These are phyloP conservation scores for Capronia coronata DNA, from an alignment of 2,329 filamentous ascomycete species.

Conservation along the genomic window DNA sequence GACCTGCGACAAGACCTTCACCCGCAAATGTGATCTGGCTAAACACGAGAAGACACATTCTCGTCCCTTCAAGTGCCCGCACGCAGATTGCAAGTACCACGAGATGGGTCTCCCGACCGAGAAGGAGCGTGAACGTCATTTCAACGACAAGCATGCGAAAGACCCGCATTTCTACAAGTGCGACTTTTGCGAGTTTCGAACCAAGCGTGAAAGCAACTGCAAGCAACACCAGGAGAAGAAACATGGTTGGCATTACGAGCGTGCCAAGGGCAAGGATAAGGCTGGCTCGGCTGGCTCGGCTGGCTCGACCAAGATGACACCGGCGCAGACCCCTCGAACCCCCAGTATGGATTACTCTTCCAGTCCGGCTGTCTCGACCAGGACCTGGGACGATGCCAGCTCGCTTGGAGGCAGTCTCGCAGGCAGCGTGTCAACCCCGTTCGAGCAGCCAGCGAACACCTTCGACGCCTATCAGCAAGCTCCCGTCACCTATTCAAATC, in stretches of 20 bases:
- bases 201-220: slow-evolving; percentile 92
- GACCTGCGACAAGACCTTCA: slow-evolving; percentile 85
- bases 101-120: slow-evolving; percentile 91
- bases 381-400: slow-evolving; percentile 28
- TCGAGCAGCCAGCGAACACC: slow-evolving; percentile 22
- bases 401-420: slow-evolving; percentile 25
- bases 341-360: slow-evolving; percentile 43
- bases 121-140: slow-evolving; percentile 92
- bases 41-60: slow-evolving; percentile 99
- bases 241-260: slow-evolving; percentile 82
- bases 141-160: slow-evolving; percentile 89
- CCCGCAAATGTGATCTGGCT: slow-evolving; percentile 91
- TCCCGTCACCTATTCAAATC: slow-evolving; percentile 22
- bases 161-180: slow-evolving; percentile 78
- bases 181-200: slow-evolving; percentile 83
- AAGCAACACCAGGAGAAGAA: slow-evolving; percentile 99
- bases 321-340: slow-evolving; percentile 51
- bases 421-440: slow-evolving; percentile 22
- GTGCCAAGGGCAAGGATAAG: slow-evolving; percentile 86
- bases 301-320: slow-evolving; percentile 36
- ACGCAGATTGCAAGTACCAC: slow-evolving; percentile 79
- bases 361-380: slow-evolving; percentile 25
- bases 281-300: too few relatives aligned
- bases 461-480: slow-evolving; percentile 21
- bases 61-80: slow-evolving; percentile 87